Conservation (phyloP, 2,329 filamentous ascomycete genomes). For the Graphilbum fragrans region DNA sequence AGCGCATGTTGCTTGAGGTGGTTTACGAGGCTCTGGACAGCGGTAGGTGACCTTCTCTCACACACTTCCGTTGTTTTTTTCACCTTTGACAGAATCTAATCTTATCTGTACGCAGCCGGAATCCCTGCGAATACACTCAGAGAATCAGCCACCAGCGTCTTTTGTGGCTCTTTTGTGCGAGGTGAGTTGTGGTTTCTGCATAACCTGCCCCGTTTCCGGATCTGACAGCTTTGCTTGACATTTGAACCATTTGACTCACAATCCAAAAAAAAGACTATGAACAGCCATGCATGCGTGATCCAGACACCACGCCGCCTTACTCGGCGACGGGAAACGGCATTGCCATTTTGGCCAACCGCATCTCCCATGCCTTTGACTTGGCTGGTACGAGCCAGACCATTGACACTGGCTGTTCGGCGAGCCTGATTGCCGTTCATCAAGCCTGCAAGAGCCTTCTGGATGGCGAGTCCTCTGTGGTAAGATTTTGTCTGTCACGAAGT, state of each 20-base stretch:
- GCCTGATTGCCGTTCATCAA: constrained; percentile 40
- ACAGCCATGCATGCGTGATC: constrained; percentile 35
- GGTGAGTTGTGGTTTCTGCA: constrained; percentile 16
- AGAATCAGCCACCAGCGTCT: constrained; percentile 33
- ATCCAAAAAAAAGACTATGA: constrained; percentile 39
- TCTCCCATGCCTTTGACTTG: constrained; percentile 43
- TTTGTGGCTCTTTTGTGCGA: constrained; percentile 38
- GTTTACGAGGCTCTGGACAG: constrained; percentile 39
- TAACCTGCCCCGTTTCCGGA: background rate
- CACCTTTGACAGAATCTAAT: background rate
- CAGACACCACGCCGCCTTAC: constrained; percentile 36
- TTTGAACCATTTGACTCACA: background rate
- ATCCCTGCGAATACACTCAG: constrained; percentile 29
- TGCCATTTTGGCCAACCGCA: constrained; percentile 41
- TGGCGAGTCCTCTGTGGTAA: constrained; percentile 28
- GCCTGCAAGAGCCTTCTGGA: constrained; percentile 35
- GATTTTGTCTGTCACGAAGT: too few species aligned
- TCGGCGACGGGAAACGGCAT: constrained; percentile 40
- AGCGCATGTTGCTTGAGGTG: constrained; percentile 37
- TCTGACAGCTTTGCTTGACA: background rate
- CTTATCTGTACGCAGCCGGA: constrained; percentile 24
- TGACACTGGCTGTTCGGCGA: constrained; percentile 47
- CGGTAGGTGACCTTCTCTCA: too few species aligned
- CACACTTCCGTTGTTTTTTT: background rate
- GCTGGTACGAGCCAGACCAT: constrained; percentile 43